These are phyloP conservation scores for Phoma sp. DNA, from an alignment of 2,329 filamentous ascomycete genomes.

Conservation along the genomic window DNA sequence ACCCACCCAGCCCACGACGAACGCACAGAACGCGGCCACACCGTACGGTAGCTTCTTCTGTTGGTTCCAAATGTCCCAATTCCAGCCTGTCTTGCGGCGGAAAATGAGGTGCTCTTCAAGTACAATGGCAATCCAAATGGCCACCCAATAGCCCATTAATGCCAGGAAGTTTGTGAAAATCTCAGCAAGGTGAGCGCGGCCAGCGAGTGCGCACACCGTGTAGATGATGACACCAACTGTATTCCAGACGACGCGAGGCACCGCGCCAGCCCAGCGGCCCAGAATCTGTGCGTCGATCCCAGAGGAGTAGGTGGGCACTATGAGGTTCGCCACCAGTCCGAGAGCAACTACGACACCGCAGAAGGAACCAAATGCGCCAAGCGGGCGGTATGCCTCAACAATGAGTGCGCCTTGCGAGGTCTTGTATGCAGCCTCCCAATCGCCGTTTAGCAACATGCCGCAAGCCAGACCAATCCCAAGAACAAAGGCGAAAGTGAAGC, in stretches of 20 bases:
- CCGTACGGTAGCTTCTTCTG: slow-evolving; percentile 65
- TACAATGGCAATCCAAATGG: slow-evolving; percentile 68
- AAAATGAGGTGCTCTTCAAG: slow-evolving; percentile 69
- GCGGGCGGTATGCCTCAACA: slow-evolving; percentile 64
- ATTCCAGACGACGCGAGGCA: slow-evolving; percentile 71
- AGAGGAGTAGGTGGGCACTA: slow-evolving; percentile 66
- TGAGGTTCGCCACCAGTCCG: slow-evolving; percentile 69
- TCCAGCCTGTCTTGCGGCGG: slow-evolving; percentile 58
- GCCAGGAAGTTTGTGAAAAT: slow-evolving; percentile 74
- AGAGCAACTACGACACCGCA: slow-evolving; percentile 69
- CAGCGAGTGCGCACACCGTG: slow-evolving; percentile 68
- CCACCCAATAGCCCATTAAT: slow-evolving; percentile 74
- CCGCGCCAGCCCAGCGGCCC: slow-evolving; percentile 60
- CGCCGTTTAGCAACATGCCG: slow-evolving; percentile 58
- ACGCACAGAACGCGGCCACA: slow-evolving; percentile 65
- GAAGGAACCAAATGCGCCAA: slow-evolving; percentile 70
- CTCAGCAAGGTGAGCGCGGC: slow-evolving; percentile 63
- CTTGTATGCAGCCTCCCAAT: slow-evolving; percentile 64
- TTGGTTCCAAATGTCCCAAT: slow-evolving; percentile 68
- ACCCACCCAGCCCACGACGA: slow-evolving; percentile 69
- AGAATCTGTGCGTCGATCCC: slow-evolving; percentile 73
- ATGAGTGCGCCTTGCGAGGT: slow-evolving; percentile 68
- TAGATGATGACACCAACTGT: slow-evolving; percentile 67
- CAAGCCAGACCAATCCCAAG: slow-evolving; percentile 68
- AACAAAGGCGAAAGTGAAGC: slow-evolving; percentile 66